Evolutionary conservation across 2,329 filamentous ascomycete species (phyloP).

Genomic region (Xylariaceae sp.): DNA sequence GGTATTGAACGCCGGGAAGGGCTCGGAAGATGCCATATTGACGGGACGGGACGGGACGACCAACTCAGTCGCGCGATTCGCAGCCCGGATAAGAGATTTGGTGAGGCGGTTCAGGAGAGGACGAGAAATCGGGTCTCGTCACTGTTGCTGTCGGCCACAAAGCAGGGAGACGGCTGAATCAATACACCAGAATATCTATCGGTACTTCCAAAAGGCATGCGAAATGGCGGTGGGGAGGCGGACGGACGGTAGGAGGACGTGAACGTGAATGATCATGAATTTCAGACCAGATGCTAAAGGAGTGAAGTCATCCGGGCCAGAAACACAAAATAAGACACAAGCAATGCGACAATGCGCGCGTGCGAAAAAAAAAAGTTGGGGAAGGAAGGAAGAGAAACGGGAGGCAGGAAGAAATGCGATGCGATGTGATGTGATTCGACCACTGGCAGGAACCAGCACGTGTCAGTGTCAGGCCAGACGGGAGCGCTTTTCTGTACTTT

Average conservation of each 20-base stretch:
- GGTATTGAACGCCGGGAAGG: slow-evolving; percentile 51
- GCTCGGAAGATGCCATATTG: slow-evolving; percentile 46
- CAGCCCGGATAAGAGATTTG: not conserved
- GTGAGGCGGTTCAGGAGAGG: not conserved
- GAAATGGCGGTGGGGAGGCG: not conserved
- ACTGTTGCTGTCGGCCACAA: not conserved
- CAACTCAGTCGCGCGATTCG: not conserved
- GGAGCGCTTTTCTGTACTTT: not conserved
- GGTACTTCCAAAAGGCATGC: not conserved
- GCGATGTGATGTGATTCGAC: not conserved
- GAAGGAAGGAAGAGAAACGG: slow-evolving; percentile 1
- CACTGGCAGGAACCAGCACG: not conserved
- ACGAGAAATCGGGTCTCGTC: not conserved
- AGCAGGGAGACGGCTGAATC: not conserved
- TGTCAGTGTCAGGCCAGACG: not conserved
- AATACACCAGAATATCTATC: not conserved
- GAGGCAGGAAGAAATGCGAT: not conserved
- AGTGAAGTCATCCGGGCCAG: slow-evolving; percentile 29
- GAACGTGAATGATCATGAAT: not conserved
- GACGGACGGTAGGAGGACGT: not conserved
- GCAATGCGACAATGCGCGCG: slow-evolving; percentile 3
- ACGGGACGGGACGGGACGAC: not conserved
- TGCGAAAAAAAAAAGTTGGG: not conserved
- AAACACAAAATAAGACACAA: slow-evolving; percentile 6
- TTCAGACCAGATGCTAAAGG: slow-evolving; percentile 28